These are phyloP conservation scores for Chamaenerion angustifolium DNA, from an alignment of 345 rosid species.

Conservation along the genomic window DNA sequence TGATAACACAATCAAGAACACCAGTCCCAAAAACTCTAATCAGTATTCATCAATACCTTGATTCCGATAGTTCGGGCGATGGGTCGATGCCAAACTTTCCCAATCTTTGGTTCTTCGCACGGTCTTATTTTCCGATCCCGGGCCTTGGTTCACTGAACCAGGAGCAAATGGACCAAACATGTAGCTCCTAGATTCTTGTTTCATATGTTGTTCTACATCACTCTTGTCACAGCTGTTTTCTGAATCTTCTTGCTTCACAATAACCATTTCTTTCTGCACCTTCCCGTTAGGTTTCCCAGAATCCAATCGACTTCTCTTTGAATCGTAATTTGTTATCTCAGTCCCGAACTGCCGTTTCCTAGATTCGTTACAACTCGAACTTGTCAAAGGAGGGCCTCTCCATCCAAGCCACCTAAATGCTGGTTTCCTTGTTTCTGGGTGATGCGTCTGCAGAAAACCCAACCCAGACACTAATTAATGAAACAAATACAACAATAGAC, in stretches of 20 bases:
- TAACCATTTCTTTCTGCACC: slow-evolving; percentile 12
- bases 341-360: slow-evolving; percentile 51
- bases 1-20: not conserved
- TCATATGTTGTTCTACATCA: slow-evolving; percentile 15
- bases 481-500: not conserved
- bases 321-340: slow-evolving; percentile 37
- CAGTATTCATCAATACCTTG: slow-evolving; percentile 25
- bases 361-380: slow-evolving; percentile 17
- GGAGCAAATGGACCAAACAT: slow-evolving; percentile 53
- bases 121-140: slow-evolving; percentile 16
- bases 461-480: slow-evolving; percentile 7
- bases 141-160: slow-evolving; percentile 3
- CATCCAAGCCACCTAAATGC: slow-evolving; percentile 79
- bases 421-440: slow-evolving; percentile 52
- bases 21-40: not conserved
- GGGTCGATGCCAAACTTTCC: slow-evolving; percentile 37
- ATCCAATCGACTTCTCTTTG: slow-evolving; percentile 32
- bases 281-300: slow-evolving; percentile 14
- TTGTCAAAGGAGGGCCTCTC: slow-evolving; percentile 16
- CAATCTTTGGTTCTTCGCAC: slow-evolving; percentile 21
- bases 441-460: slow-evolving; percentile 40
- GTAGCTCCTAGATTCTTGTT: slow-evolving; percentile 20
- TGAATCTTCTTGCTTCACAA: slow-evolving; percentile 10
- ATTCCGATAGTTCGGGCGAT: slow-evolving; percentile 45
- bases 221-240: slow-evolving; percentile 11